phyloP scores from a whole-genome alignment of 371 early-diverging fungal genomes.

The Entomophthora muscae region DNA sequence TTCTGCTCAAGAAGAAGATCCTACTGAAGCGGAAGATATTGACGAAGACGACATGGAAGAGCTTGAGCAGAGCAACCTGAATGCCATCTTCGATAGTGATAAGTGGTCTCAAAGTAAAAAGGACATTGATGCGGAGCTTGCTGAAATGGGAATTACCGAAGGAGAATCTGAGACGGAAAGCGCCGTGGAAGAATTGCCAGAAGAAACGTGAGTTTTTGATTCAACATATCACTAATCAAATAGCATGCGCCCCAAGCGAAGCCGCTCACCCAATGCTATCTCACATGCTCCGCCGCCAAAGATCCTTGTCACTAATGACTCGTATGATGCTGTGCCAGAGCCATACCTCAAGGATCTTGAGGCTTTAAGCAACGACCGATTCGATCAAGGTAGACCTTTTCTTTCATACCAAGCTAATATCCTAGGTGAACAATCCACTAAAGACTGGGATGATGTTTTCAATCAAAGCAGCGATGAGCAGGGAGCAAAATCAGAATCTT shows the following conservation, averaged over 20 bases:
- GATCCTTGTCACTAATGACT: background rate
- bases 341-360: background rate
- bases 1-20: background rate
- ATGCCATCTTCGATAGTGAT: background rate
- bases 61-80: background rate
- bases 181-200: background rate
- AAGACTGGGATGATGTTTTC: background rate
- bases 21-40: background rate
- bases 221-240: background rate
- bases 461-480: background rate
- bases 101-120: background rate
- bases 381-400: background rate
- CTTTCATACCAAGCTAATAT: background rate
- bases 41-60: background rate
- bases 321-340: background rate
- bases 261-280: background rate
- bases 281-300: background rate
- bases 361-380: background rate
- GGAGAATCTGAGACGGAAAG: background rate
- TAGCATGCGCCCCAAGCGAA: background rate
- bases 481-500: background rate
- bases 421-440: background rate
- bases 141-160: constrained; percentile 2
- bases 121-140: constrained; percentile 4
- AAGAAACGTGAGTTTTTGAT: background rate